phyloP scores from a whole-genome alignment of 225 moss, liverwort and hornwort genomes.

The Lunularia cruciata region DNA sequence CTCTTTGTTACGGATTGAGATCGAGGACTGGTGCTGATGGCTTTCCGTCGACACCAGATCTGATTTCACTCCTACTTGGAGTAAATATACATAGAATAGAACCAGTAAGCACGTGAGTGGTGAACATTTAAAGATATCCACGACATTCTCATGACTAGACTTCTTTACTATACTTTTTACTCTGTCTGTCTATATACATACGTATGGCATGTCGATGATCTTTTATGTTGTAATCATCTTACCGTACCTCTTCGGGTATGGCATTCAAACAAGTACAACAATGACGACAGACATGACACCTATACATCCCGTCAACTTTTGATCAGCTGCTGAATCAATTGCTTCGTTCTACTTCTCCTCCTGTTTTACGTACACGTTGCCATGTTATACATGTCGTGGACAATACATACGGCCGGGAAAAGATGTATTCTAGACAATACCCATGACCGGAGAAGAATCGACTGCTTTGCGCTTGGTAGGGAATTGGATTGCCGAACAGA shows the following conservation, averaged over 20 bases:
- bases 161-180: neutral
- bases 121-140: neutral
- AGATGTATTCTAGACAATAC: too few species aligned
- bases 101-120: neutral
- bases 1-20: too few species aligned
- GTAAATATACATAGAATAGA: too few species aligned
- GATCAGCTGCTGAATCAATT: too few species aligned
- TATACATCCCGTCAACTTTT: slow-evolving; percentile 1
- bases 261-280: neutral
- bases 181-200: neutral
- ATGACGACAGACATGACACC: neutral
- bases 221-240: slow-evolving; percentile 11
- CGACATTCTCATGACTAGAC: slow-evolving; percentile 7
- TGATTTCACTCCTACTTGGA: too few species aligned
- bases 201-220: slow-evolving; percentile 15
- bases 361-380: too few species aligned
- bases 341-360: too few species aligned
- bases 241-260: neutral
- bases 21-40: neutral
- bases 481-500: too few species aligned
- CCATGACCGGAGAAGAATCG: too few species aligned
- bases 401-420: too few species aligned
- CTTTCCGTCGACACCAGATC: neutral
- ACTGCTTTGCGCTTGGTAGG: too few species aligned
- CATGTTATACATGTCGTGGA: too few species aligned